Evolutionary conservation across 2,329 filamentous ascomycete genomes (phyloP).

Genomic region (Acephala macrosclerotiorum): DNA sequence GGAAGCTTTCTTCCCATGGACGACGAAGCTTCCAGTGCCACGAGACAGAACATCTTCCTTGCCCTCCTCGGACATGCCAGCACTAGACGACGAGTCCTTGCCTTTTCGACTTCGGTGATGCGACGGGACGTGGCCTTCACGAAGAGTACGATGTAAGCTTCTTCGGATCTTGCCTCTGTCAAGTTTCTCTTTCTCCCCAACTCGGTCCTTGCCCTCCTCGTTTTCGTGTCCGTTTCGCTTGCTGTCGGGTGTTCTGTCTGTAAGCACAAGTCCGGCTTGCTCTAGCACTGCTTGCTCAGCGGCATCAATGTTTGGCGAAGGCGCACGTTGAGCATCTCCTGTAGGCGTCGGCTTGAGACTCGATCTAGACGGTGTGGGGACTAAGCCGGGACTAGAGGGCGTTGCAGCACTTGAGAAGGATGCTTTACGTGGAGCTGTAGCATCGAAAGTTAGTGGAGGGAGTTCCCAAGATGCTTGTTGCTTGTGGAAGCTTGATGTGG

Average conservation of each 20-base stretch:
- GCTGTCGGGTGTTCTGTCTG: constrained; percentile 51
- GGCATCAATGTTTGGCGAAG: constrained; percentile 56
- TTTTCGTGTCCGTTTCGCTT: constrained; percentile 42
- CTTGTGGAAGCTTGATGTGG: constrained; percentile 49
- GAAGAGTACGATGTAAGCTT: constrained; percentile 87
- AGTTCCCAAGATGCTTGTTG: constrained; percentile 54
- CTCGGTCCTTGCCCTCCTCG: constrained; percentile 44
- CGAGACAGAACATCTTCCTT: constrained; percentile 75
- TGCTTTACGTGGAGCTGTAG: constrained; percentile 47
- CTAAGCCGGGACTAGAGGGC: constrained; percentile 42
- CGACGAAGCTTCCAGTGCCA: constrained; percentile 87
- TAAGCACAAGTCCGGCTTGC: constrained; percentile 69
- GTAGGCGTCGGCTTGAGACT: constrained; percentile 44
- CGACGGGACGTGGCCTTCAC: constrained; percentile 74
- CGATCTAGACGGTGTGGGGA: constrained; percentile 44
- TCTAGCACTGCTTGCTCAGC: constrained; percentile 72
- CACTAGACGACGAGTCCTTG: constrained; percentile 72
- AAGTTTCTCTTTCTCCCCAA: constrained; percentile 43
- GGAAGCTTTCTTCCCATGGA: constrained; percentile 97
- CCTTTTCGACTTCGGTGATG: constrained; percentile 78
- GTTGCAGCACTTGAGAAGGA: constrained; percentile 52
- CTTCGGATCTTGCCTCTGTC: constrained; percentile 68
- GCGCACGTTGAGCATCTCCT: constrained; percentile 42
- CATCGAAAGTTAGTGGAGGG: constrained; percentile 48
- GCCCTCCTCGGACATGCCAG: constrained; percentile 53